Base-by-base conservation (phyloP, 768 basidiomycete genomes). In the Filobasidium wieringae region DNA sequence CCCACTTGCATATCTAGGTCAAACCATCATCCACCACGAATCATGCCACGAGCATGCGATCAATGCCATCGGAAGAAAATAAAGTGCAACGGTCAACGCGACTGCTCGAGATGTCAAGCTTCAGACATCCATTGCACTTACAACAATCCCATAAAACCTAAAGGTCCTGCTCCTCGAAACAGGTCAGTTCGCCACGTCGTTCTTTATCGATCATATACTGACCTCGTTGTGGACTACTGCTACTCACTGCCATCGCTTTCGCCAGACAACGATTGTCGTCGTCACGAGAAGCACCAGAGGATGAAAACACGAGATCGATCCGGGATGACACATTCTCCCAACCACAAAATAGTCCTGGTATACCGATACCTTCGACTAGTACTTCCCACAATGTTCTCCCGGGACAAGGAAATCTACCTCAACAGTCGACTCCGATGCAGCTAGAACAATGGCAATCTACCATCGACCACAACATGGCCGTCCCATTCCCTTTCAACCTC, bases 11-110 rank as follows among this genome's bases (percentile, higher is more conserved):
- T n/a, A n/a, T n/a, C n/a, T n/a, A n/a, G n/a, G n/a, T n/a, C n/a
- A n/a, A n/a, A n/a, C n/a, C n/a, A n/a, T n/a, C n/a, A n/a, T n/a
- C n/a, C n/a, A n/a, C n/a, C n/a, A n/a, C n/a, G 34, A 31, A 36
- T 51, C 3, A 40, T 55, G 31, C 58, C 58, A 51, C 47, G 58
- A 14, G 66, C 66, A 36, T 68, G 66, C 49, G 66, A 68, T 32
- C 58, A 62, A 34, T 68, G 66, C 41, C 64, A 65, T 59, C 55
- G 47, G 14, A 59, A 63, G 15, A 60, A 63, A 47, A 59, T 65
- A 5, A 24, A 65, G 66, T 65, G 64, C 40, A 59, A 62, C 41
- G 63, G 66, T 0, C 6, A 33, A 19, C 24, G 51, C 39, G 63
- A 64, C 2, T 68, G 64, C 36, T 39, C 32, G 15, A 58, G 45